phyloP scores from a whole-genome alignment of 2,329 filamentous ascomycete species.

The Bisporella sp. region DNA sequence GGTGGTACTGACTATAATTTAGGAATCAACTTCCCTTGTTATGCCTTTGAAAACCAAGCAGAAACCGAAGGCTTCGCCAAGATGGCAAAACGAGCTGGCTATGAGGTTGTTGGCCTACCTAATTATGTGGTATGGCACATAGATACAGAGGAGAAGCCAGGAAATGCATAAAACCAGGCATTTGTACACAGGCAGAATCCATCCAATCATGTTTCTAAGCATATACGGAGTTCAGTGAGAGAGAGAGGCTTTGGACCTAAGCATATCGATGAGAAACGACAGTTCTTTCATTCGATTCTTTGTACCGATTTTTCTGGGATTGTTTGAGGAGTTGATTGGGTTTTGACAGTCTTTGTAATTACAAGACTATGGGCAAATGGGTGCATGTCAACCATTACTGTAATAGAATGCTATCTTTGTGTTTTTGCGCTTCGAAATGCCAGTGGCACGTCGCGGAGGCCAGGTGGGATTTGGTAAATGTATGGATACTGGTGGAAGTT shows the following conservation, averaged over 20 bases:
- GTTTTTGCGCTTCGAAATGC: constrained; percentile 3
- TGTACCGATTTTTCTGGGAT: constrained; percentile 14
- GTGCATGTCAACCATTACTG: constrained; percentile 13
- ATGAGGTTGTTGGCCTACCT: constrained; percentile 83
- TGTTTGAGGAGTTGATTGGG: constrained; percentile 11
- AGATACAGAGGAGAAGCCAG: constrained; percentile 90
- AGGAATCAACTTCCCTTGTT: constrained; percentile 97
- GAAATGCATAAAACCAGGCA: constrained; percentile 45
- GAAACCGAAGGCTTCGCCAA: constrained; percentile 98
- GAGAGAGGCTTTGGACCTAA: constrained; percentile 13
- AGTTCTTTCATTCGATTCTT: constrained; percentile 15
- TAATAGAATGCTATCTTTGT: constrained; percentile 23
- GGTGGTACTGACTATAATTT: constrained; percentile 19
- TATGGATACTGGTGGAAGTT: neutral
- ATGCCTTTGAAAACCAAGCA: constrained; percentile 96
- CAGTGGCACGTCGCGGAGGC: neutral
- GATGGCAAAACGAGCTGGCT: constrained; percentile 95
- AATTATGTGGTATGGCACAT: constrained; percentile 99
- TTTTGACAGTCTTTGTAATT: constrained; percentile 10
- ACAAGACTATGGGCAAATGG: constrained; percentile 9
- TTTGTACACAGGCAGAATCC: constrained; percentile 14
- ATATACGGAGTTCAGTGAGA: constrained; percentile 26
- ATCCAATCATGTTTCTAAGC: constrained; percentile 23
- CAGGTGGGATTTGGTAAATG: neutral
- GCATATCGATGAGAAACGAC: constrained; percentile 14